Conservation (phyloP, 139 green algal genomes). For the Trebouxia sp. region DNA sequence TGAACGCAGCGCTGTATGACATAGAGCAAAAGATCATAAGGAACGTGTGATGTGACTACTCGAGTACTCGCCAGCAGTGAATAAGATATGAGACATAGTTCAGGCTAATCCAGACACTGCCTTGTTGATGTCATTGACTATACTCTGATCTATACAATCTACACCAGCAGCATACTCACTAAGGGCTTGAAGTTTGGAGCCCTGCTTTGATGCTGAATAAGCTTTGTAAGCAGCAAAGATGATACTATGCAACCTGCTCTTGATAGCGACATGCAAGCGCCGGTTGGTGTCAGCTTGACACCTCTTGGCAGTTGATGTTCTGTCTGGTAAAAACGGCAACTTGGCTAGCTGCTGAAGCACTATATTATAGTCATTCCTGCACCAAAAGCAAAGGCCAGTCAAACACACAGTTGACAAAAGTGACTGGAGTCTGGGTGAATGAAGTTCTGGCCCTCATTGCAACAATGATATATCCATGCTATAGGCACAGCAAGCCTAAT, state of each 20-base stretch:
- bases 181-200: not conserved
- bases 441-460: too few relatives aligned
- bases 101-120: not conserved
- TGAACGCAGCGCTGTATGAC: too few relatives aligned
- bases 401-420: too few relatives aligned
- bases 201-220: not conserved
- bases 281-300: constrained; percentile 12
- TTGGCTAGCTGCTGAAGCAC: constrained; percentile 18
- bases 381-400: too few relatives aligned
- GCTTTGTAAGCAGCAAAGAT: constrained; percentile 12
- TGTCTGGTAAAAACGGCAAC: not conserved
- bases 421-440: too few relatives aligned
- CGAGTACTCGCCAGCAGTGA: too few relatives aligned
- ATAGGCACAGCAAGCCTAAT: too few relatives aligned
- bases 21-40: too few relatives aligned
- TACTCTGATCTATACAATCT: constrained; percentile 13
- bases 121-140: constrained; percentile 12
- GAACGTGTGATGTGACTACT: too few relatives aligned
- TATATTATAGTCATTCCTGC: not conserved
- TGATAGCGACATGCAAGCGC: not conserved
- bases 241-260: not conserved
- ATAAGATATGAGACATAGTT: too few relatives aligned
- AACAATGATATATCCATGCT: too few relatives aligned
- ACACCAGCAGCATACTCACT: not conserved
- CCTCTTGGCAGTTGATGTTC: not conserved